Evolutionary conservation across 257 asterid genomes (phyloP), one percentile per base, ranked within the genome.

Genomic region (Ajuga chamaepitys): DNA sequence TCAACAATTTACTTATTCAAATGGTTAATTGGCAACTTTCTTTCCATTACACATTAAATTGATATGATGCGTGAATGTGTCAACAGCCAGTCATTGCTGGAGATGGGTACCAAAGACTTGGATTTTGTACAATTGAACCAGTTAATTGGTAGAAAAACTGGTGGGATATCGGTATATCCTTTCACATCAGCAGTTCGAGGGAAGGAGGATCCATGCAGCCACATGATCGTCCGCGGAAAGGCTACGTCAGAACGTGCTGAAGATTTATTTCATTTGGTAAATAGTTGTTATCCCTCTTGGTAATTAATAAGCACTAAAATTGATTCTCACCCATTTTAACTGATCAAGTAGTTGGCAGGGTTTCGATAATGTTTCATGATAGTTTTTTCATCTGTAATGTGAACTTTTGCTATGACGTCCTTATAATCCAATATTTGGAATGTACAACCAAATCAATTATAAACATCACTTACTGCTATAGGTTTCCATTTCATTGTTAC

Each of bases 111-210:
- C n/a, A n/a, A n/a, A n/a, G n/a, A n/a, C n/a, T n/a, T n/a, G n/a
- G n/a, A n/a, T n/a, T n/a, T n/a, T n/a, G 99, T 93, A 58, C 95
- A 89, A 70, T 74, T 93, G 80, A 93, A 88, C 72, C 99, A 84
- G 77, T 80, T 89, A 75, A 87, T 93, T 67, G 99, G 99, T 73
- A 85, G 97, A 74, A 93, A 93, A 86, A 93, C 97, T 64, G 97
- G 99, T 26, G 99, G 99, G 53, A 88, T 93, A 68, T 89, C 97
- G 3, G 85, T 93, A 57, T 93, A 89, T 79, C 97, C 99, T 32
- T 84, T 80, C 72, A 89, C 94, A 64, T 93, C 99, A 75, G 86
- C 97, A 25, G 73, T 83, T 57, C 85, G 81, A 70, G 96, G 95
- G 68, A 78, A 81, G 81, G 84, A 70, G n/a, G n/a, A n/a, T n/a